Base-by-base conservation (phyloP, 768 basidiomycete species). In the Amylocystis lapponica region DNA sequence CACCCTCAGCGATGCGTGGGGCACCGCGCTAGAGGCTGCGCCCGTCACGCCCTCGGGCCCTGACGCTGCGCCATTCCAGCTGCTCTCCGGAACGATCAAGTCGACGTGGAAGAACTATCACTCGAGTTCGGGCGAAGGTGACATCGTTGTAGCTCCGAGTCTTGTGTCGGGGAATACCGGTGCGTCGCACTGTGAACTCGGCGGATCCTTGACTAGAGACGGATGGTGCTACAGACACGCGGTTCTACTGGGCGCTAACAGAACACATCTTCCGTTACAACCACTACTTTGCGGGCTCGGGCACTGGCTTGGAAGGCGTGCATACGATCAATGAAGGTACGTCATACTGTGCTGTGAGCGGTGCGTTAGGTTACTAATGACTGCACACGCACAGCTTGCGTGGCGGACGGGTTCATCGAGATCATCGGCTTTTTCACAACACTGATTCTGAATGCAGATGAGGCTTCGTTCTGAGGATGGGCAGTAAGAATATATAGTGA, bases 181-280 rank as follows among this genome's bases (percentile, higher is more conserved):
- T 66, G 26, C 23, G 64, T 49, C 27, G 17, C 19, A 27, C 13
- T 22, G 33, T 19, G 13, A 7, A 17, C n/a, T 7, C 17, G 30
- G n/a, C n/a, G n/a, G n/a, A n/a, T n/a, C n/a, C n/a, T n/a, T n/a
- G n/a, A n/a, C n/a, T n/a, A n/a, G n/a, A n/a, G n/a, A n/a, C 20
- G 13, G 9, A 32, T 20, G 21, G 19, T 40, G 27, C 19, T 19
- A 2, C 48, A 70, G 71, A 76, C 52, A 75, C 75, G 13, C 49
- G 59, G 31, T 60, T 61, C 38, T 72, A 74, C 39, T 72, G 71
- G 73, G 60, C 61, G 41, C 61, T 76, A 20, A 71, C 73, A 17
- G 50, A 49, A 26, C 65, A 73, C 47, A 74, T 74, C 43, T 71
- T 71, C 60, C 71, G 72, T 31, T 76, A 71, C 52, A 58, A 51